These are phyloP conservation scores for Chrysoporthe deuterocubensis DNA, from an alignment of 2,329 filamentous ascomycete species.

Conservation along the genomic window DNA sequence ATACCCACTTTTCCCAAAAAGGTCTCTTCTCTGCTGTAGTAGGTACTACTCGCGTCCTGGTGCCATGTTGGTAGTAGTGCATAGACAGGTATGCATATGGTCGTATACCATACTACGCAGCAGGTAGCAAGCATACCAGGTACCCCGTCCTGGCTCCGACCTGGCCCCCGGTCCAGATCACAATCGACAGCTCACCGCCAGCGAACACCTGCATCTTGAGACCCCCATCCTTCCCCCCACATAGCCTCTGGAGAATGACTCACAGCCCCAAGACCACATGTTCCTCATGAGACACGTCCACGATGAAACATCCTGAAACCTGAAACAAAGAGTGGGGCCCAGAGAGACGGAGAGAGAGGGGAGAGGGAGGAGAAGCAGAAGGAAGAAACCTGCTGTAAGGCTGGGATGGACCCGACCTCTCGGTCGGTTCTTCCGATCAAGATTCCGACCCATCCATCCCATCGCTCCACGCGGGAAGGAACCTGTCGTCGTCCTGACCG, in stretches of 20 bases:
- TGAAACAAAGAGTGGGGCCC: constrained; percentile 13
- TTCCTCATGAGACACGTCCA: not conserved
- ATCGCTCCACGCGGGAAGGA: not conserved
- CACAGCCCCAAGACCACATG: not conserved
- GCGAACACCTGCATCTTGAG: constrained; percentile 11
- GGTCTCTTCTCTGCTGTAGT: not conserved
- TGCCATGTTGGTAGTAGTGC: no score
- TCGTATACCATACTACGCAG: no score
- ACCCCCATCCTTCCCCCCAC: not conserved
- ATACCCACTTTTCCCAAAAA: constrained; percentile 17
- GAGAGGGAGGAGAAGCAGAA: not conserved
- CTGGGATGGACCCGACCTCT: not conserved
- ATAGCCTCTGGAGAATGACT: not conserved
- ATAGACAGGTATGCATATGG: no score
- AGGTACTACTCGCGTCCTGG: not conserved
- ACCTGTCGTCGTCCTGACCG: constrained; percentile 1
- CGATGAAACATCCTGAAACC: constrained; percentile 14
- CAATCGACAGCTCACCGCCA: constrained; percentile 14
- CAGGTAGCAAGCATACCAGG: no score
- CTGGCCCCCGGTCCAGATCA: not conserved
- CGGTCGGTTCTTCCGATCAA: constrained; percentile 7
- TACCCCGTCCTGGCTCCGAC: not conserved
- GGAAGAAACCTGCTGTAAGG: not conserved
- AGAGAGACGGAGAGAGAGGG: not conserved
- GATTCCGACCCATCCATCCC: not conserved